phyloP scores from a whole-genome alignment of 345 rosid species.

The Heritiera fomes region DNA sequence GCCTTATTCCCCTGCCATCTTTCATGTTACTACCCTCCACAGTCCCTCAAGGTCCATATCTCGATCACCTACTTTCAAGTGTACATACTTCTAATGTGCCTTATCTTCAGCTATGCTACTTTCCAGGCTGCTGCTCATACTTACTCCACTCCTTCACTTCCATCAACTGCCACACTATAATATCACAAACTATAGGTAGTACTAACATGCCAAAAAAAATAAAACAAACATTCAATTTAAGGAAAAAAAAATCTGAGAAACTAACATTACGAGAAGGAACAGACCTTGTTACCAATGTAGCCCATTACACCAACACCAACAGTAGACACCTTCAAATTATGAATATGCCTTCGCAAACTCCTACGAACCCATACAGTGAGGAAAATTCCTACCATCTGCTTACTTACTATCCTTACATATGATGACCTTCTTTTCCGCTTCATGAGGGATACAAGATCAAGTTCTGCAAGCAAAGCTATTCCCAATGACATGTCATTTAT shows the following conservation, averaged over 20 bases:
- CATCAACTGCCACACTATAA: not conserved
- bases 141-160: too few relatives aligned
- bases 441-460: constrained; percentile 68
- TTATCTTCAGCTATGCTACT: not conserved
- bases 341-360: constrained; percentile 83
- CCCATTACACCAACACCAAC: constrained; percentile 98
- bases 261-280: constrained; percentile 26
- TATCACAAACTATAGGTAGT: not conserved
- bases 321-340: constrained; percentile 75
- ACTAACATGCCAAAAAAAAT: not conserved
- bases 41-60: not conserved
- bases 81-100: not conserved
- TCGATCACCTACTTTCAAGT: not conserved
- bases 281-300: constrained; percentile 94
- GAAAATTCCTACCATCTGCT: constrained; percentile 95
- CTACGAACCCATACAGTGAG: constrained; percentile 86
- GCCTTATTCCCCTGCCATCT: not conserved
- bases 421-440: constrained; percentile 67
- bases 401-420: constrained; percentile 77
- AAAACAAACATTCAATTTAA: constrained; percentile 1
- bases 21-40: not conserved
- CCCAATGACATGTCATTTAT: constrained; percentile 37
- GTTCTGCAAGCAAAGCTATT: constrained; percentile 58
- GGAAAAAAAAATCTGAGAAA: not conserved
- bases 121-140: not conserved